phyloP scores from a whole-genome alignment of 768 basidiomycete species.

The Lactarius hengduanensis region DNA sequence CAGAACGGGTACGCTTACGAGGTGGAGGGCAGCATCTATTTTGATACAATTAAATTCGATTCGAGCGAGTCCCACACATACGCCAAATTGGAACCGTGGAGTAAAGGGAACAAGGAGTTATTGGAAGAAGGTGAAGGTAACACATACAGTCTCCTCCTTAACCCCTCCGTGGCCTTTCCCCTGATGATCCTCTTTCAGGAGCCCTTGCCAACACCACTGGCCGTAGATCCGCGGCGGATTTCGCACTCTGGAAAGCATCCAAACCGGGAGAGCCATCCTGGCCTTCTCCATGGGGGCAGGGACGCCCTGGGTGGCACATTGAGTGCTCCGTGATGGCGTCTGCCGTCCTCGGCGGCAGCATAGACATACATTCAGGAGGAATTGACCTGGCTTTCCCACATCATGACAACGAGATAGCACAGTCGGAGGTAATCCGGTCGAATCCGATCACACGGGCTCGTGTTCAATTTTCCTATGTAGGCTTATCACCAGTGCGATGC shows the following conservation, averaged over 20 bases:
- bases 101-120: conserved; percentile 87
- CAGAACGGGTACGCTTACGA: conserved; percentile 81
- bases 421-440: conserved; percentile 69
- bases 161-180: not conserved
- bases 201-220: conserved; percentile 56
- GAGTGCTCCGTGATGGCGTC: conserved; percentile 99
- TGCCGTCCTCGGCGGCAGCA: conserved; percentile 80
- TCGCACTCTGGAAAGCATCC: conserved; percentile 97
- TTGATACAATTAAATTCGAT: conserved; percentile 84
- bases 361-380: conserved; percentile 98
- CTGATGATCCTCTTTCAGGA: conserved; percentile 39
- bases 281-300: conserved; percentile 93
- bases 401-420: conserved; percentile 98
- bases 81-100: conserved; percentile 95
- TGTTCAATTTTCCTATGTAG: conserved; percentile 41
- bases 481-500: conserved; percentile 88
- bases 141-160: not conserved
- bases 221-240: conserved; percentile 84
- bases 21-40: conserved; percentile 84
- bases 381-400: conserved; percentile 98
- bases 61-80: conserved; percentile 75
- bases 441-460: conserved; percentile 9
- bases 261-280: conserved; percentile 96
- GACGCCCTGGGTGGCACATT: conserved; percentile 99
- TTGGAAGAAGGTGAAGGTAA: conserved; percentile 91